A percentile compares a stretch with the other conserved stretches of the same genome.
These are phyloP conservation scores for Phytophthora aleatoria DNA, from an alignment of 352 stramenopile species.

Conservation along the genomic window DNA sequence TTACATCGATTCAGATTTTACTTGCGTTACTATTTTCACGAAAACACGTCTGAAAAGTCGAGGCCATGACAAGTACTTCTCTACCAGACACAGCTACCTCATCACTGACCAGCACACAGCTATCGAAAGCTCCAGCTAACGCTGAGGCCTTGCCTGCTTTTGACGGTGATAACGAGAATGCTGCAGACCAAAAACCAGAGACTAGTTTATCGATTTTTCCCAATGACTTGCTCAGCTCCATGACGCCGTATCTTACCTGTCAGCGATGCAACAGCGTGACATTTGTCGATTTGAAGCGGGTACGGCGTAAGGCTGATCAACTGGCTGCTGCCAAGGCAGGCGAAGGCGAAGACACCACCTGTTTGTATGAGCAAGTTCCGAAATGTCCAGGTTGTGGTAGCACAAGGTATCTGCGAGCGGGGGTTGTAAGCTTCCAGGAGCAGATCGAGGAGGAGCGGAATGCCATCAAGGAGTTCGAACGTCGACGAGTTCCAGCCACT, in stretches of 20 bases:
- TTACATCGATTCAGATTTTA: not conserved
- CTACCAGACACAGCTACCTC: conserved; percentile 2
- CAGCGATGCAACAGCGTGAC: conserved; percentile 78
- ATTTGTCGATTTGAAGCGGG: conserved; percentile 68
- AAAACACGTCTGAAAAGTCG: not conserved
- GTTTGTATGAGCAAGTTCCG: conserved; percentile 62
- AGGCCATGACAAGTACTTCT: conserved; percentile 13
- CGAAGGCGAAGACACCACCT: conserved; percentile 19
- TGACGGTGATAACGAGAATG: not conserved
- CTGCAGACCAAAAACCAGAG: not conserved
- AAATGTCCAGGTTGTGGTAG: conserved; percentile 67
- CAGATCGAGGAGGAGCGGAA: conserved; percentile 72
- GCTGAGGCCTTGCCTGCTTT: not conserved
- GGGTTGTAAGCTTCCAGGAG: conserved; percentile 77
- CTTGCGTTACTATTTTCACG: too few relatives aligned
- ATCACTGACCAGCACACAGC: not conserved
- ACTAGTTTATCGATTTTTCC: not conserved
- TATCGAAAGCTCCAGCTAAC: not conserved
- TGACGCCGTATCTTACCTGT: conserved; percentile 80
- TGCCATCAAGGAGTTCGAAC: conserved; percentile 70
- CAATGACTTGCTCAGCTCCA: conserved; percentile 30
- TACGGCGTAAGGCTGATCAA: conserved; percentile 42
- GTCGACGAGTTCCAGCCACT: conserved; percentile 52
- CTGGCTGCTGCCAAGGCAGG: not conserved
- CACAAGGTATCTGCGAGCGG: conserved; percentile 70